phyloP scores from a whole-genome alignment of 1,284 basidiomycete species.

The Vanrija sp. region DNA sequence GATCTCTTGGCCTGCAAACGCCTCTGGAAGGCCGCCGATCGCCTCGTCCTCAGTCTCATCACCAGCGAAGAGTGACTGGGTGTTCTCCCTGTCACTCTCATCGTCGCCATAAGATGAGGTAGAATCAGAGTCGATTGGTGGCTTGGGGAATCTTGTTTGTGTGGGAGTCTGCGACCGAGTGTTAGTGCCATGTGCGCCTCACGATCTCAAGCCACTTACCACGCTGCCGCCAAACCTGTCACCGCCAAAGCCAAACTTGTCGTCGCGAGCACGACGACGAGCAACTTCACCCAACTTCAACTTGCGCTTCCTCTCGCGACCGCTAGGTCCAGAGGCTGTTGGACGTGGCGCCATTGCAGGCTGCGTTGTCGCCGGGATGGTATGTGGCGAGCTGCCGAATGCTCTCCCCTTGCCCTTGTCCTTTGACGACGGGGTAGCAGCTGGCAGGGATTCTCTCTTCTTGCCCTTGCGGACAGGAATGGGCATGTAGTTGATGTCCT shows the following conservation, averaged over 20 bases:
- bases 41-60: constrained; percentile 33
- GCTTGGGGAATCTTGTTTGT: constrained; percentile 13
- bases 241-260: constrained; percentile 36
- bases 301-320: constrained; percentile 36
- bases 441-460: constrained; percentile 11
- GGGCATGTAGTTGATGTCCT: constrained; percentile 7
- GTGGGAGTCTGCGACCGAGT: constrained; percentile 6
- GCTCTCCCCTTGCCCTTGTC: constrained; percentile 7
- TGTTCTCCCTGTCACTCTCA: constrained; percentile 34
- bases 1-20: constrained; percentile 42
- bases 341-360: constrained; percentile 9
- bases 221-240: constrained; percentile 18
- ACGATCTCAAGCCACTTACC: neutral
- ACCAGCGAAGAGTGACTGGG: constrained; percentile 4
- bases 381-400: constrained; percentile 3
- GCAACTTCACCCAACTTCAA: constrained; percentile 38
- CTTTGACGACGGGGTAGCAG: neutral
- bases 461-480: constrained; percentile 7
- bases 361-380: constrained; percentile 4
- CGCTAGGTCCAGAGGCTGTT: constrained; percentile 24
- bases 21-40: constrained; percentile 32
- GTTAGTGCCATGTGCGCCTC: neutral
- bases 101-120: constrained; percentile 43
- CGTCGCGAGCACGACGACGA: constrained; percentile 38
- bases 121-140: constrained; percentile 27